Base-by-base conservation (phyloP, 805 yeast genomes). In the Wickerhamiella qilinensis region DNA sequence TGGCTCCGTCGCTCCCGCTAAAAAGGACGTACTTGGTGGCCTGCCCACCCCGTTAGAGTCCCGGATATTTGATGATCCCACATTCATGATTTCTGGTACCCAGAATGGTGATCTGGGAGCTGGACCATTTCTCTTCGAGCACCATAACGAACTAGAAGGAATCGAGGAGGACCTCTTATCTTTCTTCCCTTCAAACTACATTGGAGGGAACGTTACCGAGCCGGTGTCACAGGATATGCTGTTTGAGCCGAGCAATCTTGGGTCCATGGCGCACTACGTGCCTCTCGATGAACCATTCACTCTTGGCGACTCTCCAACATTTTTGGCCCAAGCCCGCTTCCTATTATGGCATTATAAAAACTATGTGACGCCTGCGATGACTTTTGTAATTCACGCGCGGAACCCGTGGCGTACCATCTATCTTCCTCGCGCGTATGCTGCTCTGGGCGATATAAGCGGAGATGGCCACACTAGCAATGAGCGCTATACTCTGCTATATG, bases 321-420 rank as follows among this genome's bases (percentile, higher is more conserved):
- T 43, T 3, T 9, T 35, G 18, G 42, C 93, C 1, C 62, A 81
- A 48, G 72, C 93, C 0, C 58, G 91, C 33, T 80, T 75, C 51
- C 59, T 84, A 30, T 59, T 84, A 35, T 75, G 75, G 43, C 74
- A 84, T 51, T 84, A 82, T 54, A 67, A 72, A 15, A 71, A 77
- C 15, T 73, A 75, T 45, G 91, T 84, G 1, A 88, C 88, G 0
- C 91, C 81, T 53, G 57, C 73, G 38, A 76, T 78, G 84, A 72
- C 83, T 0, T 84, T 77, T 3, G 70, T 77, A 18, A 72, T 75
- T 1, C 64, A 75, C 36, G 72, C 80, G 0, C 79, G 77, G 44
- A 84, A 81, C 52, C 93, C 94, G 1, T 84, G 94, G 94, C 78
- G 77, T 49, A 74, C 78, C 2, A 73, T 82, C n/a, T 83, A 81